Percentiles rank a stretch among this genome's conserved stretches.
These are phyloP conservation scores for Pogostemon cablin DNA, from an alignment of 257 asterid species.

Conservation along the genomic window DNA sequence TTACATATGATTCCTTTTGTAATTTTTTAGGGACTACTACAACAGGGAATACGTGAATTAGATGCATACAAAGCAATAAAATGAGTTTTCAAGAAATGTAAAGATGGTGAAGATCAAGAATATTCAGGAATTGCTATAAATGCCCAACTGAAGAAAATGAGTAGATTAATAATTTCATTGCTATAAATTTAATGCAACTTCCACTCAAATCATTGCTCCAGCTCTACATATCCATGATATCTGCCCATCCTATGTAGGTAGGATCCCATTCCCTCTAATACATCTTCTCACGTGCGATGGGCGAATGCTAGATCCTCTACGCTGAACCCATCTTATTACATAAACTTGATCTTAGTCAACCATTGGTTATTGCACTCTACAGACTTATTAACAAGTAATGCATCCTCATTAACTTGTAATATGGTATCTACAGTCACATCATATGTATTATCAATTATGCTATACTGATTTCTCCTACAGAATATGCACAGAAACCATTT, in stretches of 20 bases:
- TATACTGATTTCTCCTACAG: conserved; percentile 32
- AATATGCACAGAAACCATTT: conserved; percentile 37
- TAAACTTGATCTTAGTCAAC: conserved; percentile 22
- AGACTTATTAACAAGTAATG: conserved; percentile 37
- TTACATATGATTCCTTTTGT: conserved; percentile 18
- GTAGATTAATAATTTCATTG: conserved; percentile 27
- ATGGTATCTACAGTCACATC: conserved; percentile 35
- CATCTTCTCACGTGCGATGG: conserved; percentile 25
- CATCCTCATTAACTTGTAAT: conserved; percentile 30
- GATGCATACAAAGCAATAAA: conserved; percentile 72
- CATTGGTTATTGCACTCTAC: conserved; percentile 40
- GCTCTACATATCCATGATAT: conserved; percentile 29
- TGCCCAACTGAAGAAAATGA: conserved; percentile 24
- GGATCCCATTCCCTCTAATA: not conserved
- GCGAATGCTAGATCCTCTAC: conserved; percentile 20
- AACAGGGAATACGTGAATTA: conserved; percentile 62
- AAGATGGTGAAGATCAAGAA: conserved; percentile 47
- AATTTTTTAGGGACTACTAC: conserved; percentile 53
- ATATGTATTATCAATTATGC: conserved; percentile 36
- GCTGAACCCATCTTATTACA: conserved; percentile 5
- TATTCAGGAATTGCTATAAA: conserved; percentile 49
- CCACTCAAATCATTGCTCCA: conserved; percentile 37
- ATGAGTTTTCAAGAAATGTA: conserved; percentile 52
- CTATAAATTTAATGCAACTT: conserved; percentile 32
- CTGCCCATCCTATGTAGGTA: conserved; percentile 25